Evolutionary conservation across 768 basidiomycete genomes (phyloP).

Genomic region (Boletus vinaceobasis): DNA sequence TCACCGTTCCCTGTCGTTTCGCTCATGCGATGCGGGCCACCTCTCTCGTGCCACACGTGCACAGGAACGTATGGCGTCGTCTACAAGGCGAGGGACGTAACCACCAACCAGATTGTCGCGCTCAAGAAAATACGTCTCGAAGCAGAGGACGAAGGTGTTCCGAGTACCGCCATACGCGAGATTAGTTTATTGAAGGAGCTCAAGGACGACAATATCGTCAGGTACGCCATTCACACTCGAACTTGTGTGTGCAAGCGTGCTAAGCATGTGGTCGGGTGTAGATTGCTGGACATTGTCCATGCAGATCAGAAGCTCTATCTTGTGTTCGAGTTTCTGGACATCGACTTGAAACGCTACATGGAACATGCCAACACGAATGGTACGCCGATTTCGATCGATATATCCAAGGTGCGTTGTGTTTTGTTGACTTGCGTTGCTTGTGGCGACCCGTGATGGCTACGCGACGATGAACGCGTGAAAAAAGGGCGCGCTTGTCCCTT

Average conservation of each 20-base stretch:
- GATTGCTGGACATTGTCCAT: conserved; percentile 94
- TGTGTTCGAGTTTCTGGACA: conserved; percentile 96
- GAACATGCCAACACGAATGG: conserved; percentile 75
- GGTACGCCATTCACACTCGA: conserved; percentile 40
- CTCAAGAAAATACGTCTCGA: conserved; percentile 98
- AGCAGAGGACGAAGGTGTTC: conserved; percentile 98
- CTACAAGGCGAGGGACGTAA: conserved; percentile 89
- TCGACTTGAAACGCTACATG: conserved; percentile 96
- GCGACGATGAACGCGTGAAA: conserved; percentile 25
- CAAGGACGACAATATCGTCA: conserved; percentile 93
- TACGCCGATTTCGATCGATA: conserved; percentile 66
- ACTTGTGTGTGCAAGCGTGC: neutral
- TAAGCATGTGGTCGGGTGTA: conserved; percentile 31
- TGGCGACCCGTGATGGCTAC: conserved; percentile 8
- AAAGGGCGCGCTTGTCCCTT: neutral
- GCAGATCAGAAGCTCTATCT: conserved; percentile 96
- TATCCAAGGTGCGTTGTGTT: conserved; percentile 71
- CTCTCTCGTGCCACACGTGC: conserved; percentile 1
- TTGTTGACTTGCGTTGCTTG: neutral
- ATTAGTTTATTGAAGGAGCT: conserved; percentile 97
- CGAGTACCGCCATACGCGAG: conserved; percentile 96
- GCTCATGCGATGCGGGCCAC: conserved; percentile 3
- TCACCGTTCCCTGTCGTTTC: neutral
- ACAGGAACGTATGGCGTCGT: conserved; percentile 97
- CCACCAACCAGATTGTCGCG: conserved; percentile 81